Conservation (phyloP, 345 rosid genomes). For the Eutrema heterophyllum region DNA sequence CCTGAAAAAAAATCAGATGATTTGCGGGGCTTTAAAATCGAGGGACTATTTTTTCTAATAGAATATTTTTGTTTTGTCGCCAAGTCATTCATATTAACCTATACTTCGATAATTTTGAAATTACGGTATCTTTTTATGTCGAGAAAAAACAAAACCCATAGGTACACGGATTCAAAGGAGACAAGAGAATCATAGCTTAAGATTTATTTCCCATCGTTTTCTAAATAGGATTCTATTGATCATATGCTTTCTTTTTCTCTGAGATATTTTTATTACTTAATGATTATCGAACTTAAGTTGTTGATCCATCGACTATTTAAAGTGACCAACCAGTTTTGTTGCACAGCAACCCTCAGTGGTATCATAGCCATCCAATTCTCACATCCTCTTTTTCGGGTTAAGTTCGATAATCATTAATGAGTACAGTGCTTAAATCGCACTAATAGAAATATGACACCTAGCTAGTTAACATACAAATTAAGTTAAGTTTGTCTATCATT, state of each 20-base stretch:
- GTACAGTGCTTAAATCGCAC: background rate
- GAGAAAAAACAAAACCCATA: background rate
- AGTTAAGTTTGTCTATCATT: slow-evolving; percentile 1
- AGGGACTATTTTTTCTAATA: background rate
- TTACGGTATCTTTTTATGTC: background rate
- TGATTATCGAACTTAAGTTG: background rate
- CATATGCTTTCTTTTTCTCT: background rate
- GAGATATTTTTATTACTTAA: background rate
- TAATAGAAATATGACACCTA: slow-evolving; percentile 7
- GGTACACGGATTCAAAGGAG: slow-evolving; percentile 32
- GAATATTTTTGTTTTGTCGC: too few relatives aligned
- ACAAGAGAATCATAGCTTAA: slow-evolving; percentile 25
- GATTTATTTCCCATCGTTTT: slow-evolving; percentile 19
- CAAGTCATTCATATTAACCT: too few relatives aligned
- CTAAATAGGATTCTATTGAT: slow-evolving; percentile 13
- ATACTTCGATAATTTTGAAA: slow-evolving; percentile 9
- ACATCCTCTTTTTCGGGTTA: background rate
- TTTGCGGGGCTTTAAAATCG: background rate
- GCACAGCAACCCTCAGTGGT: slow-evolving; percentile 16
- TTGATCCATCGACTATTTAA: background rate
- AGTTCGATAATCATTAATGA: background rate
- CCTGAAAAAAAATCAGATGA: too few relatives aligned
- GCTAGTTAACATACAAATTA: slow-evolving; percentile 5
- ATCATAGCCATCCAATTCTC: slow-evolving; percentile 16
- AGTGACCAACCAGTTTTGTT: slow-evolving; percentile 14